Evolutionary conservation across 2,329 filamentous ascomycete species (phyloP).

Genomic region (Colletotrichum tanaceti): DNA sequence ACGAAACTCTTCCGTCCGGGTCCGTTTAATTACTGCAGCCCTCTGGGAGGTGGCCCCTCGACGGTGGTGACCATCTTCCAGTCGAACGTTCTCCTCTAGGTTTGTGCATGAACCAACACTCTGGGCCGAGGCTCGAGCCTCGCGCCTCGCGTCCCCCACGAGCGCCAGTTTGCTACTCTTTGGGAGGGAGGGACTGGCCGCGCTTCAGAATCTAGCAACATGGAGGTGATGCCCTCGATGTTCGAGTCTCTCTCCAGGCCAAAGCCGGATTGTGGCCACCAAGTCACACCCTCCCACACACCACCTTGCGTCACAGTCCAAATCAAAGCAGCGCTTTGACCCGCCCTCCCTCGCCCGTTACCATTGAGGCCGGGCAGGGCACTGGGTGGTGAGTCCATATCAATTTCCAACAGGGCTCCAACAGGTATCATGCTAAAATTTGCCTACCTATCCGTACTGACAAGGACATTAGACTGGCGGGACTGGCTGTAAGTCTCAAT

Average conservation of each 20-base stretch:
- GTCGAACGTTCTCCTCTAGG: slow-evolving; percentile 5
- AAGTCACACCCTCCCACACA: background rate
- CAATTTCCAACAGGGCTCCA: background rate
- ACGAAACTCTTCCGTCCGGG: slow-evolving; percentile 25
- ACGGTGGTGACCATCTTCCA: slow-evolving; percentile 2
- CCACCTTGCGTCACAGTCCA: background rate
- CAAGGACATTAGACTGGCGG: background rate
- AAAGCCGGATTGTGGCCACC: background rate
- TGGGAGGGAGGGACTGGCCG: background rate
- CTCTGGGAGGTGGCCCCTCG: slow-evolving; percentile 23
- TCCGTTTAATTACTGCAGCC: slow-evolving; percentile 18
- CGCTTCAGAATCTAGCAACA: background rate
- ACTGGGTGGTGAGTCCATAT: background rate
- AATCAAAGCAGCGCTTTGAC: background rate
- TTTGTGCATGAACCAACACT: slow-evolving; percentile 25
- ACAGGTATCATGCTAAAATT: background rate
- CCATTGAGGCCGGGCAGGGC: slow-evolving; percentile 1
- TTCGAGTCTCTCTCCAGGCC: background rate
- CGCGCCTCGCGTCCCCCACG: background rate
- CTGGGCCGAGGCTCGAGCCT: background rate
- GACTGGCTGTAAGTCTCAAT: background rate
- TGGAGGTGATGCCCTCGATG: background rate
- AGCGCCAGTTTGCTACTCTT: background rate
- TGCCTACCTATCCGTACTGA: slow-evolving; percentile 5
- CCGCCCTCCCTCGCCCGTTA: background rate